Percentiles rank a stretch among this genome's conserved stretches.
Evolutionary conservation across 2,329 filamentous ascomycete genomes (phyloP).

Genomic region (Domatiomyces catenatus): DNA sequence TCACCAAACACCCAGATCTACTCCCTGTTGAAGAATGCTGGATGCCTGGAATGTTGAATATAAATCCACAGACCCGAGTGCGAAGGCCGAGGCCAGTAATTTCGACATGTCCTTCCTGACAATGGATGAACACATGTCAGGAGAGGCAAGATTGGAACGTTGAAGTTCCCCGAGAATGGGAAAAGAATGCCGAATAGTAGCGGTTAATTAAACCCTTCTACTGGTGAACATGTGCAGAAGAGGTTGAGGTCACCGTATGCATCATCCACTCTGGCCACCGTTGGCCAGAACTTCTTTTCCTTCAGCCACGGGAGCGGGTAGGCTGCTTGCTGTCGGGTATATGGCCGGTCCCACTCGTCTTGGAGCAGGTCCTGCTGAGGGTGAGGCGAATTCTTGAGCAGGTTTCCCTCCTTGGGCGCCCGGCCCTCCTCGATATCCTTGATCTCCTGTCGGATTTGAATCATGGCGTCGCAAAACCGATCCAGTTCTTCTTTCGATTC

Average conservation of each 20-base stretch:
- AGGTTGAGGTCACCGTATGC: conserved; percentile 83
- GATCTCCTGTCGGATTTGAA: conserved; percentile 76
- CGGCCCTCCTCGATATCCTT: conserved; percentile 65
- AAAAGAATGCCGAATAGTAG: conserved; percentile 1
- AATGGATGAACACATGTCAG: background rate
- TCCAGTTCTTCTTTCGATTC: conserved; percentile 87
- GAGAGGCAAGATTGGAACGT: background rate
- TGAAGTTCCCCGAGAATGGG: background rate
- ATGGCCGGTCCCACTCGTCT: conserved; percentile 67
- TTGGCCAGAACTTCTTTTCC: conserved; percentile 98
- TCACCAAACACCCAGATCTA: too few species aligned
- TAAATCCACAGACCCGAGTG: background rate
- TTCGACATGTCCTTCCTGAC: background rate
- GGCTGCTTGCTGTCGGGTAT: conserved; percentile 66
- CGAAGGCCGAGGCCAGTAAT: background rate
- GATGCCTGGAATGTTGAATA: too few species aligned
- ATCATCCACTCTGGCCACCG: conserved; percentile 73
- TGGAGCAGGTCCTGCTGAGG: conserved; percentile 63
- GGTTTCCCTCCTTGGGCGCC: conserved; percentile 59
- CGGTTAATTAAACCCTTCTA: conserved; percentile 37
- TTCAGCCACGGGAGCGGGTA: conserved; percentile 69
- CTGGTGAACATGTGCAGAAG: conserved; percentile 85
- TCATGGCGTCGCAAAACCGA: conserved; percentile 78
- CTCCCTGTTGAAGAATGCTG: too few species aligned
- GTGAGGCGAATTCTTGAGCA: conserved; percentile 81